Evolutionary conservation across 768 basidiomycete species (phyloP), one percentile per base, ranked within the genome.

Genomic region (Rhodotorula diobovata): DNA sequence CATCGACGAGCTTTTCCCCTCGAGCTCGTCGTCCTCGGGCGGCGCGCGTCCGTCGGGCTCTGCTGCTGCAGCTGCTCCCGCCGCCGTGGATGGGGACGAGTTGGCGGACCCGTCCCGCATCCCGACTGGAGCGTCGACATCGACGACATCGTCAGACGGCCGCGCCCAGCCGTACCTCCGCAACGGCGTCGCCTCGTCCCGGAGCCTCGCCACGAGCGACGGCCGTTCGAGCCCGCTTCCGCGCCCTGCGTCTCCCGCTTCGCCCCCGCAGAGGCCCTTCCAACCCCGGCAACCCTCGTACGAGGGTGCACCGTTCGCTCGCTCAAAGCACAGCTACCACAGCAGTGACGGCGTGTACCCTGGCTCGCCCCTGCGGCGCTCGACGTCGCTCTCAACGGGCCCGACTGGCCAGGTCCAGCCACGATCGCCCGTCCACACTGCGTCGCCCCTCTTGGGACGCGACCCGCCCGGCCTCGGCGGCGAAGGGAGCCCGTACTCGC

Each of bases 241-340:
- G 11, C 53, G 53, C 32, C 28, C 48, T n/a, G 48, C 48, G 25
- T 50, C 48, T 25, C 48, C 48, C 25, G 28, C 23, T 12, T 50
- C 48, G 48, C 48, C 48, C 6, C 48, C 11, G 5, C 20, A n/a
- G 28, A 25, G 48, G 5, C 48, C 48, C 28, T 20, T 25, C 20
- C 48, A 50, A 18, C 32, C 21, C 3, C 61, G 61, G 0, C 37
- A 54, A n/a, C 18, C n/a, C 21, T 55, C 53, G 20, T 63, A 41
- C 39, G 62, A 63, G 20, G 62, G 62, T n/a, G 53, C 62, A 0
- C 62, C 53, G 18, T 21, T 63, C 62, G 30, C 39, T 7, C 51
- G 53, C 18, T 30, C 62, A 21, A 57, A 32, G 20, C 20, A 16
- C 35, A 57, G 25, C 23, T 57, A 18, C 23, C 21, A 25, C 25